phyloP scores from a whole-genome alignment of 106 monocot species.

The Ottelia alismoides region DNA sequence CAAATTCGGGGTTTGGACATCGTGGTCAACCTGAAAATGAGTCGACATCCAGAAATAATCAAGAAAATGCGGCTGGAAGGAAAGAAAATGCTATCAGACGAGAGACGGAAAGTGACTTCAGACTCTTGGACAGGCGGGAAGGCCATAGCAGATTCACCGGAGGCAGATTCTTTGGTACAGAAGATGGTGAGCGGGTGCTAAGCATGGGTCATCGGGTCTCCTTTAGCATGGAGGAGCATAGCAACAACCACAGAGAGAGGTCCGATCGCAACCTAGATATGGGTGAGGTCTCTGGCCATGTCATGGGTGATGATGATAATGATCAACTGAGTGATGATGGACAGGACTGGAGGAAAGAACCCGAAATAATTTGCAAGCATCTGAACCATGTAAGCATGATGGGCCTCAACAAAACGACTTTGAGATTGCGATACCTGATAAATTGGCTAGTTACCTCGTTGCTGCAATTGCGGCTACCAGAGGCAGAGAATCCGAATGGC shows the following conservation, averaged over 20 bases:
- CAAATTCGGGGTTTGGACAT: slow-evolving; percentile 16
- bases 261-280: slow-evolving; percentile 5
- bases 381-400: slow-evolving; percentile 80
- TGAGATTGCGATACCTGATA: slow-evolving; percentile 58
- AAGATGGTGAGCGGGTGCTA: slow-evolving; percentile 25
- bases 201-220: slow-evolving; percentile 72
- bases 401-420: slow-evolving; percentile 73
- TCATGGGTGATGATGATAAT: not conserved
- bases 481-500: slow-evolving; percentile 17
- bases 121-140: slow-evolving; percentile 64
- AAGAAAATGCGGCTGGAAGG: no score
- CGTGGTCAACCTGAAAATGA: slow-evolving; percentile 6
- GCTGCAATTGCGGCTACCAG: slow-evolving; percentile 54
- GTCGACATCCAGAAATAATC: no score
- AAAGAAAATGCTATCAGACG: slow-evolving; percentile 76
- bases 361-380: slow-evolving; percentile 75
- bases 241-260: not conserved
- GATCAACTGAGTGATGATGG: slow-evolving; percentile 34
- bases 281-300: slow-evolving; percentile 19
- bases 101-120: slow-evolving; percentile 82
- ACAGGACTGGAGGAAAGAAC: slow-evolving; percentile 52
- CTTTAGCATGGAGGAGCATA: slow-evolving; percentile 44
- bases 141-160: slow-evolving; percentile 35
- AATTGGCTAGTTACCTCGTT: slow-evolving; percentile 95
- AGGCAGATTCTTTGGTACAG: slow-evolving; percentile 46